These are phyloP conservation scores for Candida dajiaensis DNA, from an alignment of 805 yeast species.

Conservation along the genomic window DNA sequence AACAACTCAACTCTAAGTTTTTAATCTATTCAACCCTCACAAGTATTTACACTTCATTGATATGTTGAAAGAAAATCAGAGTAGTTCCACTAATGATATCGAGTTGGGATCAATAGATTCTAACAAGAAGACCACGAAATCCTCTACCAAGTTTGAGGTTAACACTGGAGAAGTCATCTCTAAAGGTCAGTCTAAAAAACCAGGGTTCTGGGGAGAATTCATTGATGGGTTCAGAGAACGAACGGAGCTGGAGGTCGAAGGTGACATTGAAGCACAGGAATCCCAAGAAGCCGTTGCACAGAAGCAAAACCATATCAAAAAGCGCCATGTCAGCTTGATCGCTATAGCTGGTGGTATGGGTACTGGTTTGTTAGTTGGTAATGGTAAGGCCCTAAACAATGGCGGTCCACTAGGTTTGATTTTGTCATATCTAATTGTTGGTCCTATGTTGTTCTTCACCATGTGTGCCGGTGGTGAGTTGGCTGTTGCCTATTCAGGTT, in stretches of 20 bases:
- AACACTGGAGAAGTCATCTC: neutral
- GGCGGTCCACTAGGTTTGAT: conserved; percentile 65
- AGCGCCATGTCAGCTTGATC: conserved; percentile 34
- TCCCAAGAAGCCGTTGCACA: neutral
- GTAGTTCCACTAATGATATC: neutral
- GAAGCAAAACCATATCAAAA: conserved; percentile 5
- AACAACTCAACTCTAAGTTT: neutral
- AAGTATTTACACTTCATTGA: neutral
- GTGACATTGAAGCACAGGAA: conserved; percentile 6
- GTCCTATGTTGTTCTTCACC: conserved; percentile 54
- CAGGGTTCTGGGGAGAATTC: conserved; percentile 21
- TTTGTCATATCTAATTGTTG: conserved; percentile 55
- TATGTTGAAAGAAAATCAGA: neutral
- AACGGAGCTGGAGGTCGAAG: neutral
- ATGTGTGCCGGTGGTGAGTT: conserved; percentile 53
- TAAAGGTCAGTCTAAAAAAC: neutral
- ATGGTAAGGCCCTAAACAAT: conserved; percentile 48
- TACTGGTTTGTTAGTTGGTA: conserved; percentile 68
- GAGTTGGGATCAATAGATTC: neutral
- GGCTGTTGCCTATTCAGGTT: conserved; percentile 34
- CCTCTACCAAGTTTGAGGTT: neutral
- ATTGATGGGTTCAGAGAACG: conserved; percentile 24
- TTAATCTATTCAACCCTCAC: neutral
- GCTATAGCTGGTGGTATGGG: conserved; percentile 78
- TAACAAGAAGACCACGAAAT: neutral